phyloP scores from a whole-genome alignment of 2,329 filamentous ascomycete genomes.

The Exophiala alcalophila region DNA sequence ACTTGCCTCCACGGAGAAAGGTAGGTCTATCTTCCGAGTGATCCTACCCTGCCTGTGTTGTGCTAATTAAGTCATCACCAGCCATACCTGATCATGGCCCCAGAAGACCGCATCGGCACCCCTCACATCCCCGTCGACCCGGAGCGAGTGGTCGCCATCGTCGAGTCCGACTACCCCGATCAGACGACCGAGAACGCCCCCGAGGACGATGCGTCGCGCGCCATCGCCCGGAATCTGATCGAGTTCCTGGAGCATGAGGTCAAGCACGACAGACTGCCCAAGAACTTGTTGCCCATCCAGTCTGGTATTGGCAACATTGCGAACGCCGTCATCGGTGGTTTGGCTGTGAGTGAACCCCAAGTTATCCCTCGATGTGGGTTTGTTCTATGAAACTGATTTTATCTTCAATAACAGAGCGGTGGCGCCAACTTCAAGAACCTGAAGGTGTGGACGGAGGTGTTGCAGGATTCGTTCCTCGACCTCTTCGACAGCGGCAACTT shows the following conservation, averaged over 20 bases:
- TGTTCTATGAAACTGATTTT: too few species aligned
- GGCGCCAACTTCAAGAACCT: constrained; percentile 79
- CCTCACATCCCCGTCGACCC: constrained; percentile 80
- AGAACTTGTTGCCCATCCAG: constrained; percentile 75
- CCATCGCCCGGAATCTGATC: constrained; percentile 76
- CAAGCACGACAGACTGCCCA: constrained; percentile 68
- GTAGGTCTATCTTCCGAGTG: constrained; percentile 34
- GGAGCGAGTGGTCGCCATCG: constrained; percentile 77
- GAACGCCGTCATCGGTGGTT: constrained; percentile 83
- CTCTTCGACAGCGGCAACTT: constrained; percentile 85
- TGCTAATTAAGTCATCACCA: constrained; percentile 2
- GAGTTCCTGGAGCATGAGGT: constrained; percentile 88
- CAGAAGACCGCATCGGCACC: constrained; percentile 82
- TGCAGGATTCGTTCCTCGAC: constrained; percentile 90
- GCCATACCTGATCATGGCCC: constrained; percentile 69
- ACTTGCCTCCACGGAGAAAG: constrained; percentile 75
- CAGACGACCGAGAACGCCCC: constrained; percentile 70
- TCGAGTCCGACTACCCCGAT: constrained; percentile 82
- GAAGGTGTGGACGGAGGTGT: constrained; percentile 89
- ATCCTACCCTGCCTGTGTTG: not conserved
- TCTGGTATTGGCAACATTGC: constrained; percentile 91
- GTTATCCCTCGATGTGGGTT: too few species aligned
- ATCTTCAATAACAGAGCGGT: too few species aligned
- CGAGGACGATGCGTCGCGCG: constrained; percentile 68
- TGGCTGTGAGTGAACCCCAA: constrained; percentile 45